Evolutionary conservation across 2,329 filamentous ascomycete species (phyloP), one percentile per base, ranked within the genome.

Genomic region (Xenoacremonium recifei): DNA sequence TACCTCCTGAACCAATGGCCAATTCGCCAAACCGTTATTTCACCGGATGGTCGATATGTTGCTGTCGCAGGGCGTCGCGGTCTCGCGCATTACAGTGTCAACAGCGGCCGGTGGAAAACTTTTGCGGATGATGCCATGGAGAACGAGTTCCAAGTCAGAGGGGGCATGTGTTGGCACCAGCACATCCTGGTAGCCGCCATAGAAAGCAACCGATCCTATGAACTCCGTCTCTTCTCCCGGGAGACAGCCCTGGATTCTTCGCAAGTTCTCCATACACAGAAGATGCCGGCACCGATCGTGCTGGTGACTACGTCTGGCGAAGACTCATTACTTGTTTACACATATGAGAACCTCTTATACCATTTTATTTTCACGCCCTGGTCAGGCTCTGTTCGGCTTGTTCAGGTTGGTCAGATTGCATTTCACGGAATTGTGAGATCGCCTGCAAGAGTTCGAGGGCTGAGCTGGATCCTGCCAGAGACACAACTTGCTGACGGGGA

Each of bases 161-260:
- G 93, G 36, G 93, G 93, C 6, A 96, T 99, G 91, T 97, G 92
- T 63, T 99, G 93, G 93, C 91, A 95, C 61, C 90, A 95, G 53
- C 92, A 99, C 66, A 87, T 97, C 21, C 75, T 99, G 15, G 88
- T 97, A 42, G 91, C 90, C 29, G 90, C 92, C 4, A 85, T 96
- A n/a, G 93, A 99, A 65, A 84, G 82, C 40, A 87, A 87, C 53
- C 80, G 84, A 51, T 83, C 83, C 17, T 90, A 90, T 57, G 87
- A 96, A 70, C 69, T 99, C 37, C 87, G 93, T n/a, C 75, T 99
- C 13, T 97, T 92, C 65, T 96, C 92, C 1, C 82, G 95, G 43
- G 93, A 99, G 63, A 77, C 85, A 19, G 73, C 84, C 10, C 77
- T 99, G 15, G 87, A 90, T 53, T 82, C 77, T 53, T 79, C 80